These are phyloP conservation scores for Rubia occidens DNA, from an alignment of 305 asterid species.

Conservation along the genomic window DNA sequence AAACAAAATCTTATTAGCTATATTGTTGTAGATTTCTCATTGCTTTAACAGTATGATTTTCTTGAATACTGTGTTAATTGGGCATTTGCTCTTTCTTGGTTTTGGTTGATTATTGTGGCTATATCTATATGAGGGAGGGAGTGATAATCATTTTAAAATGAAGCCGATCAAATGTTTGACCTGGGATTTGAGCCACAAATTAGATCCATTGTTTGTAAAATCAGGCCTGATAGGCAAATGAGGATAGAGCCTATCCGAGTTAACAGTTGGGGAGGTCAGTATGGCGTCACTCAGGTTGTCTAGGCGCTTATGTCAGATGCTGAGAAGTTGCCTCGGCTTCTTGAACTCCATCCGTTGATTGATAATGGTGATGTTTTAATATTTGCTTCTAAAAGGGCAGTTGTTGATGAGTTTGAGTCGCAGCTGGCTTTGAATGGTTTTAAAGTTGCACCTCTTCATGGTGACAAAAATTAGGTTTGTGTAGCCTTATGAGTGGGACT, in stretches of 20 bases:
- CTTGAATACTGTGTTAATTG: no score
- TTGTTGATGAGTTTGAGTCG: constrained; percentile 80
- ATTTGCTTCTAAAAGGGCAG: constrained; percentile 80
- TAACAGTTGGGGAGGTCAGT: constrained; percentile 84
- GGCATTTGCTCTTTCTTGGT: no score
- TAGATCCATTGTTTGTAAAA: constrained; percentile 88
- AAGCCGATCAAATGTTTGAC: constrained; percentile 98
- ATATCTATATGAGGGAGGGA: no score
- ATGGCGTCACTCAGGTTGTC: constrained; percentile 81
- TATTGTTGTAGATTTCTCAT: no score
- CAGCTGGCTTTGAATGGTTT: constrained; percentile 59
- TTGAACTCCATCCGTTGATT: constrained; percentile 77
- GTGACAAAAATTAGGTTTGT: constrained; percentile 86
- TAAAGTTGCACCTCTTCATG: constrained; percentile 90
- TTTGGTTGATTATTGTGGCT: no score
- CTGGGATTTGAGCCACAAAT: constrained; percentile 97
- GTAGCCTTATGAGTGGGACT: no score
- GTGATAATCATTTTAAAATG: constrained; percentile 20
- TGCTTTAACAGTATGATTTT: no score
- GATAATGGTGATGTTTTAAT: constrained; percentile 90
- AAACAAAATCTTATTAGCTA: background rate
- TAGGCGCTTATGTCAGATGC: constrained; percentile 67
- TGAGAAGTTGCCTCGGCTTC: constrained; percentile 84
- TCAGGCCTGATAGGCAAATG: constrained; percentile 92
- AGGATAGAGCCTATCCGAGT: constrained; percentile 87